These are phyloP conservation scores for Sclerospora graminicola DNA, from an alignment of 352 stramenopile genomes.

Conservation along the genomic window DNA sequence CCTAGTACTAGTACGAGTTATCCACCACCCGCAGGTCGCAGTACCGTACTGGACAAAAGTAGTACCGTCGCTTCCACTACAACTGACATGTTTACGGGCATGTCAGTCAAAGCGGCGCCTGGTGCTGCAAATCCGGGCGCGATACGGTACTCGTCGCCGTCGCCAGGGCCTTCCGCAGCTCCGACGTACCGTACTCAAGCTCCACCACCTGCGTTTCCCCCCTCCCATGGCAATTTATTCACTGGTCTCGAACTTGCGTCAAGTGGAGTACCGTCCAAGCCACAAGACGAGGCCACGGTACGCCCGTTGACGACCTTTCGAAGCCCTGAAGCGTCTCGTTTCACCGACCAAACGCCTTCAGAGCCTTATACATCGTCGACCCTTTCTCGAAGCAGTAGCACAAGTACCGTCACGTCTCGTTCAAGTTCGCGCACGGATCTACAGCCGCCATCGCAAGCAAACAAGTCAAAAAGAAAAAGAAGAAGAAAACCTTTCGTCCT, in stretches of 20 bases:
- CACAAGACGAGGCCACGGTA: conserved; percentile 14
- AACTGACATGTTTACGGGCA: conserved; percentile 69
- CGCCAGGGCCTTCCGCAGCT: not conserved
- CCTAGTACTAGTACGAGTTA: conserved; percentile 8
- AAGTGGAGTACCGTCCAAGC: conserved; percentile 1
- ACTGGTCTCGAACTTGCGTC: conserved; percentile 41
- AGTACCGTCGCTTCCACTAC: conserved; percentile 4
- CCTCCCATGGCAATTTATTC: conserved; percentile 28
- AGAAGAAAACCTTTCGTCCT: conserved; percentile 78
- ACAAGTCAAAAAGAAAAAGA: conserved; percentile 71
- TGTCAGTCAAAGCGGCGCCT: conserved; percentile 41
- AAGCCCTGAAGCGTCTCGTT: conserved; percentile 5
- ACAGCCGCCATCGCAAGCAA: too few relatives aligned
- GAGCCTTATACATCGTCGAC: too few relatives aligned
- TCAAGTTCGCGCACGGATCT: conserved; percentile 38
- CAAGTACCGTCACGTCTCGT: conserved; percentile 17
- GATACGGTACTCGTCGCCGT: conserved; percentile 27
- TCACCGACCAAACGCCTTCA: conserved; percentile 13
- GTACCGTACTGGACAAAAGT: conserved; percentile 8
- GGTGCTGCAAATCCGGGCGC: conserved; percentile 4
- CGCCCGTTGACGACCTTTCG: conserved; percentile 6
- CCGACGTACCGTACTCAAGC: too few relatives aligned
- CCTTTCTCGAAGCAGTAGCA: too few relatives aligned
- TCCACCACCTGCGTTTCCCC: too few relatives aligned
- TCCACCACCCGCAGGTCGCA: conserved; percentile 7